Evolutionary conservation across 495 filamentous ascomycete species (phyloP), one percentile per base, ranked within the genome.

Genomic region (Penicillium waksmanii): DNA sequence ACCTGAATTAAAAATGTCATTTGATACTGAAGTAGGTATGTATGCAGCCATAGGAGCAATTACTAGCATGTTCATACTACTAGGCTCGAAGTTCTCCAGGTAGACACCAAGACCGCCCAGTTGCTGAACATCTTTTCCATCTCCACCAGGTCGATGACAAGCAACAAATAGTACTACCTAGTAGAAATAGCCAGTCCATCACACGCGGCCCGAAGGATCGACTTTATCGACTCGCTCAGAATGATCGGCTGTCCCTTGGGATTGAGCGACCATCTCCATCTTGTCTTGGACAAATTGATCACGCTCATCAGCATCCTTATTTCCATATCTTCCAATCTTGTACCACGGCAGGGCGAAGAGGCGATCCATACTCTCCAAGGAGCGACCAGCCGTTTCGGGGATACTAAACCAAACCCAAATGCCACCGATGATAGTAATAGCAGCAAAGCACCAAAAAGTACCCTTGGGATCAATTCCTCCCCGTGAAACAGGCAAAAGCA

Each of bases 361-460:
- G 7, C 77, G 76, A 61, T 90, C 85, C 81, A 91, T 89, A 35
- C 68, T 75, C 63, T 79, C 74, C 43, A 79, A 54, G 0, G 58
- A 66, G 10, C 71, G 69, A 2, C 73, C 73, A 0, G 70, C 67
- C 17, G 72, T 76, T 62, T 79, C 76, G 0, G 73, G 76, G 21
- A 79, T 61, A 42, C 62, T 69, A 52, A 79, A 66, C 78, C 78
- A 85, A 9, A 86, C 85, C 69, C 87, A 90, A 5, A 68, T 3
- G 7, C 70, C 67, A 36, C 84, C 82, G 6, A 89, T 8, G 2
- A 87, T 40, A 0, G 86, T 89, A 3, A 89, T 75, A 0, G 76
- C 82, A 0, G 80, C 73, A 71, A 89, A 90, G 67, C 80, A 89
- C 80, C 85, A 84, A 66, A 91, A 89, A 71, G 89, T 90, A 47